Evolutionary conservation across 1,284 basidiomycete genomes (phyloP).

Genomic region (Ganoderma sp.): DNA sequence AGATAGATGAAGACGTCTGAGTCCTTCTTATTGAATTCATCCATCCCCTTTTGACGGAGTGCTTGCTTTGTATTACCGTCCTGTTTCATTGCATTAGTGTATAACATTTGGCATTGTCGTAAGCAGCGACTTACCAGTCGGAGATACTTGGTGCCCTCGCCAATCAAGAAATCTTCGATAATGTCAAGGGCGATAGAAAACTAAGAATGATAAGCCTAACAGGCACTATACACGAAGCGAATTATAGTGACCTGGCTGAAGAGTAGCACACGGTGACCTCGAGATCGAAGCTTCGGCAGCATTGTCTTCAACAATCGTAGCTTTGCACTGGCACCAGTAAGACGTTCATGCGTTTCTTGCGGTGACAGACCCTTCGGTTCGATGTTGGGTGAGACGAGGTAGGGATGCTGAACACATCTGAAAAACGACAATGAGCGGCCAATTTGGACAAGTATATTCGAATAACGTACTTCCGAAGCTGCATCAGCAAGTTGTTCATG

Average conservation of each 20-base stretch:
- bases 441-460: not conserved
- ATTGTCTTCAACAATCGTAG: conserved; percentile 83
- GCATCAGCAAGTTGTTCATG: conserved; percentile 86
- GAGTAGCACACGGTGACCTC: conserved; percentile 92
- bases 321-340: conserved; percentile 89
- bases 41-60: conserved; percentile 92
- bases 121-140: conserved; percentile 68
- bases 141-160: conserved; percentile 89
- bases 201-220: conserved; percentile 46
- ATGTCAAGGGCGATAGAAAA: conserved; percentile 92
- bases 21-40: conserved; percentile 86
- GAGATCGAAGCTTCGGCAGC: conserved; percentile 86
- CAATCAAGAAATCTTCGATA: conserved; percentile 91
- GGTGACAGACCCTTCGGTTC: conserved; percentile 73
- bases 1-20: conserved; percentile 93
- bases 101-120: not conserved
- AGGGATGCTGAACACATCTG: conserved; percentile 90
- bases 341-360: conserved; percentile 74
- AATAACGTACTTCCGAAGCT: conserved; percentile 73
- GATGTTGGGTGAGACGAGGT: conserved; percentile 82
- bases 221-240: not conserved
- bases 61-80: conserved; percentile 90
- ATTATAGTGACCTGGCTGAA: conserved; percentile 89
- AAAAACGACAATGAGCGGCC: conserved; percentile 12
- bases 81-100: conserved; percentile 46